Base-by-base conservation (phyloP, 148 eudicot genomes). In the Nepenthes gracilis region DNA sequence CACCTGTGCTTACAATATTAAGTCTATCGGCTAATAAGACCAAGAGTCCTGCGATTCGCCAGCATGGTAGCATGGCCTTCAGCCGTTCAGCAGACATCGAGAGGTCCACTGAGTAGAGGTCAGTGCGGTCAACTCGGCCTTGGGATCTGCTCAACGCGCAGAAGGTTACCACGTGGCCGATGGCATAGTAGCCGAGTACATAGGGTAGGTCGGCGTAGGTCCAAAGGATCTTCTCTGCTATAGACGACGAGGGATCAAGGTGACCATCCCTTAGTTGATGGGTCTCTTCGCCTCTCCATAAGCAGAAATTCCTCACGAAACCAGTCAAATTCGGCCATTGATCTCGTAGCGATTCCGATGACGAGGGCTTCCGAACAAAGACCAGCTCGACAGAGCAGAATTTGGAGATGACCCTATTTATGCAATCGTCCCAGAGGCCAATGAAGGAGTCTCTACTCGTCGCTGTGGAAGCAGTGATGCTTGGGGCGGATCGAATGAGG, bases 221-320 rank as follows among this genome's bases (percentile, higher is more conserved):
- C 96, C 96, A 88, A 1, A 70, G 64, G 11, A 85, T 67, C 72
- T 88, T 88, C 9, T 77, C 73, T n/a, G 74, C 82, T 7, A 88
- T 64, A 2, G 81, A 58, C 35, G 76, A 62, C 0, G 83, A 77
- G 0, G 93, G 93, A 68, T 88, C 83, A 9, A 61, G 10, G 1
- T 63, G 64, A 9, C 72, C 76, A 63, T 78, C 84, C 59, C 83
- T 72, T 37, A 83, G 6, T 55, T 66, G 86, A 60, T 85, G 82
- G 5, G 65, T 74, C 60, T 88, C 96, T 56, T 88, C 96, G 4
- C 93, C 96, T 75, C 96, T 76, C 93, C 93, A 88, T 50, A 88
- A 35, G 57, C 96, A 88, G 35, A 85, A 70, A 36, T 69, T 72
- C 43, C 74, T 78, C 38, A 88, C 61, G 55, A 88, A 81, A 1